phyloP scores from a whole-genome alignment of 2,329 filamentous ascomycete species.

The Colletotrichum sp. region DNA sequence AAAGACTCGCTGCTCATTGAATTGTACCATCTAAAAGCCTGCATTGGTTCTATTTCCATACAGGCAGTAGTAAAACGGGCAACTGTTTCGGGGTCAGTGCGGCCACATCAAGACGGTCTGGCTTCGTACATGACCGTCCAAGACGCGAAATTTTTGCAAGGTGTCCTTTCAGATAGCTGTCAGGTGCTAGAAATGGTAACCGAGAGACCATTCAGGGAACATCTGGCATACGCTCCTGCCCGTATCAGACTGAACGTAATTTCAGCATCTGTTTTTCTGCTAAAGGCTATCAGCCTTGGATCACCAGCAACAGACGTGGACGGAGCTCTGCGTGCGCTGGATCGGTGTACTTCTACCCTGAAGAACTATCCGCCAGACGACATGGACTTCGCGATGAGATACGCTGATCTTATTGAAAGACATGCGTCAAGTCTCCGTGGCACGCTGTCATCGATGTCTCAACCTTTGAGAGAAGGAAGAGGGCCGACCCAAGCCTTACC shows the following conservation, averaged over 20 bases:
- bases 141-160: conserved; percentile 23
- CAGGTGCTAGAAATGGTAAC: conserved; percentile 21
- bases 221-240: conserved; percentile 22
- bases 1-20: conserved; percentile 20
- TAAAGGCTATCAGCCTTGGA: conserved; percentile 24
- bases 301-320: conserved; percentile 20
- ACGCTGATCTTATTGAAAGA: conserved; percentile 26
- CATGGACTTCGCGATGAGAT: conserved; percentile 28
- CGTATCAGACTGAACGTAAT: conserved; percentile 24
- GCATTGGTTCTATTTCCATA: conserved; percentile 23
- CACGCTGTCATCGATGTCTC: neutral
- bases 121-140: conserved; percentile 20
- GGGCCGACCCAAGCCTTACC: neutral
- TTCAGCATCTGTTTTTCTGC: conserved; percentile 25
- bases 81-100: conserved; percentile 1
- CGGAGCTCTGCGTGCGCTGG: conserved; percentile 13
- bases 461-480: neutral
- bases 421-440: conserved; percentile 11
- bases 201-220: conserved; percentile 6
- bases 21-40: conserved; percentile 25
- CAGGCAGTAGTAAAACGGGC: conserved; percentile 26
- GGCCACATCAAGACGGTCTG: conserved; percentile 10
- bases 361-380: conserved; percentile 22
- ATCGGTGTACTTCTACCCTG: conserved; percentile 22
- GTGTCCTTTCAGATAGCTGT: conserved; percentile 24